Percentiles rank a stretch among this genome's conserved stretches.
phyloP scores from a whole-genome alignment of 805 yeast species.

The Sporopachydermia lactativora region DNA sequence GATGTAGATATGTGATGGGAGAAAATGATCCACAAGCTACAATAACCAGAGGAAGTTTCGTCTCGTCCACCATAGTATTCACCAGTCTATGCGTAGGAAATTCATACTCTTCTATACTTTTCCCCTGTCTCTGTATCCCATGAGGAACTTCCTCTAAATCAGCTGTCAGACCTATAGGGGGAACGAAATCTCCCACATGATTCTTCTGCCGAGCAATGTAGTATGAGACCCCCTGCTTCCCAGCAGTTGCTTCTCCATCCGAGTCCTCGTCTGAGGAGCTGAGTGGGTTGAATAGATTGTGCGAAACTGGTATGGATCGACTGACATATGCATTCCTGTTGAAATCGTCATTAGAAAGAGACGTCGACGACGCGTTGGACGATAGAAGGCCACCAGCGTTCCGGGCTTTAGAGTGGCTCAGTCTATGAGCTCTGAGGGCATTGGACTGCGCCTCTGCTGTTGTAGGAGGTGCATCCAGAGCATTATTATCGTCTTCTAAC shows the following conservation, averaged over 20 bases:
- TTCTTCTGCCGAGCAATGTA: conserved; percentile 2
- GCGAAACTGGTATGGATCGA: conserved; percentile 8
- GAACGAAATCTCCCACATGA: conserved; percentile 6
- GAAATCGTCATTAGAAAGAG: conserved; percentile 1
- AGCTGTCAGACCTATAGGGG: conserved; percentile 41
- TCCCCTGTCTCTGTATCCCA: conserved; percentile 67
- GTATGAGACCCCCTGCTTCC: background rate
- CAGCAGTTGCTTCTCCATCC: conserved; percentile 4
- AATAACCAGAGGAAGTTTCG: conserved; percentile 61
- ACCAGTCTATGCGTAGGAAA: conserved; percentile 68
- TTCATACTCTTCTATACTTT: conserved; percentile 36
- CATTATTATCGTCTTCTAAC: conserved; percentile 53
- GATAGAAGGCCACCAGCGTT: conserved; percentile 5
- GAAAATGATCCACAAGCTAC: conserved; percentile 83
- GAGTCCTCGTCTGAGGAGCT: conserved; percentile 4
- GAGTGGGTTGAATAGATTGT: conserved; percentile 4
- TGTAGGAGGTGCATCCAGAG: conserved; percentile 44
- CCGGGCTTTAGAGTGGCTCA: conserved; percentile 6
- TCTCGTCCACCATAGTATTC: conserved; percentile 40
- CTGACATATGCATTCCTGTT: background rate
- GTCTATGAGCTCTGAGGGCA: conserved; percentile 26
- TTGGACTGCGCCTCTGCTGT: conserved; percentile 23
- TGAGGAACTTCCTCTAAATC: conserved; percentile 82
- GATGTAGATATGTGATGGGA: conserved; percentile 68
- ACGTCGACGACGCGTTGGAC: conserved; percentile 7